phyloP scores from a whole-genome alignment of 2,329 filamentous ascomycete genomes.

The Apiospora arundinis region DNA sequence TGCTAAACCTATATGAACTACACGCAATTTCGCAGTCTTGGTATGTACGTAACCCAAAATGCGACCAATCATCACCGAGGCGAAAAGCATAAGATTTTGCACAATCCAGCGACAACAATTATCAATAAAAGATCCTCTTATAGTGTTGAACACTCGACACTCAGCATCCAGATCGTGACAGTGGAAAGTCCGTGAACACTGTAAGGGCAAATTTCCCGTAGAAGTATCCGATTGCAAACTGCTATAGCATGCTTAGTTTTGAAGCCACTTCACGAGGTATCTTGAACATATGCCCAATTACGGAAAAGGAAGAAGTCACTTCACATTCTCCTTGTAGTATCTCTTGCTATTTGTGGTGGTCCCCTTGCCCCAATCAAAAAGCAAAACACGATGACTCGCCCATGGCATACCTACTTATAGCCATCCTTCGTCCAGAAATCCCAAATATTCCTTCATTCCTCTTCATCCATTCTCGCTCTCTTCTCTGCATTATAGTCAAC shows the following conservation, averaged over 20 bases:
- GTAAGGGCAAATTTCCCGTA: background rate
- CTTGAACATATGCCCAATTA: background rate
- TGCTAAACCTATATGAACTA: no score
- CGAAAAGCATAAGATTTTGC: no score
- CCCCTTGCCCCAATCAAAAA: background rate
- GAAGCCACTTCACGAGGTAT: no score
- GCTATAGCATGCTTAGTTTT: background rate
- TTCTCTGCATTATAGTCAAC: background rate
- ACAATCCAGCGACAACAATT: no score
- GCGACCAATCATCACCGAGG: background rate
- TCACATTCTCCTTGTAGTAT: background rate
- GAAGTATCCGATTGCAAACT: background rate
- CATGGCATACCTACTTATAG: background rate
- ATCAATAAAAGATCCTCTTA: background rate
- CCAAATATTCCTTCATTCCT: background rate
- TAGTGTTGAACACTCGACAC: background rate
- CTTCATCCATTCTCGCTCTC: background rate
- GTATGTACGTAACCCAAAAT: background rate
- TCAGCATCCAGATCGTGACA: background rate
- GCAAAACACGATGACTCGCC: background rate
- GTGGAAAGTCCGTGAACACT: background rate
- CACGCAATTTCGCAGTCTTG: no score
- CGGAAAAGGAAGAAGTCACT: background rate
- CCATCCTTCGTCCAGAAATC: background rate
- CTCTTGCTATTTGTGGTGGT: background rate